phyloP scores from a whole-genome alignment of 176 grass and related monocot species.

The Themeda triandra region DNA sequence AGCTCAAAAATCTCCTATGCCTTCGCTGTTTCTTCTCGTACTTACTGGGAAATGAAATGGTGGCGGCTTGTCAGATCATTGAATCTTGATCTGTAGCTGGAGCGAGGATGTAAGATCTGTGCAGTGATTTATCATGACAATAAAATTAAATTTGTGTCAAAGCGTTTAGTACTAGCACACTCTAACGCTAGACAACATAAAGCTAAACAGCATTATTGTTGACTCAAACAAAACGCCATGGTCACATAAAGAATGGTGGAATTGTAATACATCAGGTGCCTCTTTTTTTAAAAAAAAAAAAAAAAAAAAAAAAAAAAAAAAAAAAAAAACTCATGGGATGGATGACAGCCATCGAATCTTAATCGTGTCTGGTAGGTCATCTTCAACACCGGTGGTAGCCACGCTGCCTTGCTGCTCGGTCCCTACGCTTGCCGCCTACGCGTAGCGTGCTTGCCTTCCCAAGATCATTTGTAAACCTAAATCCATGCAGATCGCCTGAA shows the following conservation, averaged over 20 bases:
- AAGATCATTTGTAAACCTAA: too few relatives aligned
- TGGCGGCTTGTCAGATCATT: background rate
- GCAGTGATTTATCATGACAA: conserved; percentile 15
- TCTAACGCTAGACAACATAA: background rate
- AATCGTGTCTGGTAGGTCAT: too few relatives aligned
- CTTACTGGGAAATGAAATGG: too few relatives aligned
- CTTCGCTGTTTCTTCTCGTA: background rate
- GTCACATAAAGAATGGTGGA: background rate
- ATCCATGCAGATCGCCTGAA: too few relatives aligned
- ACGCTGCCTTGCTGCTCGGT: too few relatives aligned
- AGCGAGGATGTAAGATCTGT: conserved; percentile 23
- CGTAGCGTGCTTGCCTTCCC: too few relatives aligned
- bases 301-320: too few relatives aligned
- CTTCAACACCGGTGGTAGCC: too few relatives aligned
- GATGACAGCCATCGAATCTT: too few relatives aligned
- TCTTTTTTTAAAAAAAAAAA: background rate
- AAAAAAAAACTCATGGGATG: too few relatives aligned
- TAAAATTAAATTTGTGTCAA: background rate
- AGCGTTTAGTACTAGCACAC: background rate
- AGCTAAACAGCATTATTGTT: background rate
- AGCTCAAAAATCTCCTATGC: background rate
- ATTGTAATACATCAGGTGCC: background rate
- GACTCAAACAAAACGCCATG: background rate
- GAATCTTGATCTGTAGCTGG: conserved; percentile 1
- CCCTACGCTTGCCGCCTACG: too few relatives aligned